Percentiles rank a stretch among this genome's conserved stretches.
phyloP scores from a whole-genome alignment of 2,329 filamentous ascomycete species.

The Cercospora canescens region DNA sequence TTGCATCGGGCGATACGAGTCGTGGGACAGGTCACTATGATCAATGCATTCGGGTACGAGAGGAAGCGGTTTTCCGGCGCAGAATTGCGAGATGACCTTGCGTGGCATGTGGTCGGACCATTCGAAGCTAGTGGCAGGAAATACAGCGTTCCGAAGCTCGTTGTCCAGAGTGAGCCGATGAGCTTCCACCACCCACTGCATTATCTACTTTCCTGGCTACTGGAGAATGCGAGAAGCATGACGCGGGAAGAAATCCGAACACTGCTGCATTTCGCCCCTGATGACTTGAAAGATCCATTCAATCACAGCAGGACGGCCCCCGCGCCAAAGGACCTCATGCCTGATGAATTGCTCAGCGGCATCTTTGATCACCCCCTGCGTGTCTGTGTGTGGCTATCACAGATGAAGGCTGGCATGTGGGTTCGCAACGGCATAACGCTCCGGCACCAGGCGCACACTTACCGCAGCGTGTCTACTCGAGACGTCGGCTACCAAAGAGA shows the following conservation, averaged over 20 bases:
- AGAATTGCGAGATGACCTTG: conserved; percentile 83
- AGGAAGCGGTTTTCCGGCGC: conserved; percentile 78
- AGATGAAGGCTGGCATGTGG: conserved; percentile 99
- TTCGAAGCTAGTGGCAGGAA: conserved; percentile 59
- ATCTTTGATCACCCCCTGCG: conserved; percentile 91
- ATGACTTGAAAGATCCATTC: conserved; percentile 60
- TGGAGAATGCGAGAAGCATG: conserved; percentile 83
- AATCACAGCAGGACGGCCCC: conserved; percentile 25
- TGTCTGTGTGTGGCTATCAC: conserved; percentile 93
- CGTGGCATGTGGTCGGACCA: conserved; percentile 80
- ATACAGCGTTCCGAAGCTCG: conserved; percentile 76
- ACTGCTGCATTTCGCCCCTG: conserved; percentile 70
- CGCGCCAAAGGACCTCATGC: conserved; percentile 25
- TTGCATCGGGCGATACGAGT: conserved; percentile 72
- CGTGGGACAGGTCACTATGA: conserved; percentile 78
- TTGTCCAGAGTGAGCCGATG: conserved; percentile 85
- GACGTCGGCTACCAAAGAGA: conserved; percentile 95
- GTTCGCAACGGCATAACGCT: conserved; percentile 96
- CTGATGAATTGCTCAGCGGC: conserved; percentile 32
- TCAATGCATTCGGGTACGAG: conserved; percentile 89
- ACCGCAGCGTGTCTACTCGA: conserved; percentile 82
- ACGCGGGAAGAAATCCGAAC: conserved; percentile 64
- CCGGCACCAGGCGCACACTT: conserved; percentile 90
- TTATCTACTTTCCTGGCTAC: conserved; percentile 92
- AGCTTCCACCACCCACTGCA: conserved; percentile 98